Conservation (phyloP, 495 filamentous ascomycete genomes). For the Chlorociboria aeruginascens region DNA sequence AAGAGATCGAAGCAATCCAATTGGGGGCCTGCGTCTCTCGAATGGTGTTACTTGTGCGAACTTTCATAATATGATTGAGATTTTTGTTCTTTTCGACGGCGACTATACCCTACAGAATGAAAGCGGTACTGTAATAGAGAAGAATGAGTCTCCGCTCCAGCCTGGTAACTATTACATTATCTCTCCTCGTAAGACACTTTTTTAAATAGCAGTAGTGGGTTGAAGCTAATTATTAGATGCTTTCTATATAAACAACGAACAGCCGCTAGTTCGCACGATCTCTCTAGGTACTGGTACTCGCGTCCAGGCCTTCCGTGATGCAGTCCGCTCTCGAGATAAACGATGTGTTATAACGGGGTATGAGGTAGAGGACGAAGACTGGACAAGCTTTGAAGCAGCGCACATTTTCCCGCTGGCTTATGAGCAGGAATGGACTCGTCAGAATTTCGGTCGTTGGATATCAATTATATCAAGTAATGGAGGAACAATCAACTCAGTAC, state of each 20-base stretch:
- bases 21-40: slow-evolving; percentile 23
- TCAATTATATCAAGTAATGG: slow-evolving; percentile 12
- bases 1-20: slow-evolving; percentile 15
- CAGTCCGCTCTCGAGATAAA: slow-evolving; percentile 22
- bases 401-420: slow-evolving; percentile 28
- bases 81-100: slow-evolving; percentile 18
- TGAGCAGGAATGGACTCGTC: slow-evolving; percentile 19
- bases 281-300: slow-evolving; percentile 16
- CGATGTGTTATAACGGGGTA: slow-evolving; percentile 24
- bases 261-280: slow-evolving; percentile 18
- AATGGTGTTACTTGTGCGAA: slow-evolving; percentile 25
- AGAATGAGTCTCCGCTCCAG: slow-evolving; percentile 16
- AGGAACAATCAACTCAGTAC: slow-evolving; percentile 26
- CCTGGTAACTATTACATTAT: slow-evolving; percentile 22
- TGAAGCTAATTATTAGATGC: slow-evolving; percentile 13
- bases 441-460: slow-evolving; percentile 23
- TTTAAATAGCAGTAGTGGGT: background rate
- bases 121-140: too few species aligned
- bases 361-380: slow-evolving; percentile 10
- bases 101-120: too few species aligned
- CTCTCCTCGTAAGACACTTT: slow-evolving; percentile 17
- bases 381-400: slow-evolving; percentile 22
- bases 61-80: slow-evolving; percentile 25
- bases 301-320: slow-evolving; percentile 20
- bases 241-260: slow-evolving; percentile 20